phyloP scores from a whole-genome alignment of 768 basidiomycete species.

The Baorangia bicolor region DNA sequence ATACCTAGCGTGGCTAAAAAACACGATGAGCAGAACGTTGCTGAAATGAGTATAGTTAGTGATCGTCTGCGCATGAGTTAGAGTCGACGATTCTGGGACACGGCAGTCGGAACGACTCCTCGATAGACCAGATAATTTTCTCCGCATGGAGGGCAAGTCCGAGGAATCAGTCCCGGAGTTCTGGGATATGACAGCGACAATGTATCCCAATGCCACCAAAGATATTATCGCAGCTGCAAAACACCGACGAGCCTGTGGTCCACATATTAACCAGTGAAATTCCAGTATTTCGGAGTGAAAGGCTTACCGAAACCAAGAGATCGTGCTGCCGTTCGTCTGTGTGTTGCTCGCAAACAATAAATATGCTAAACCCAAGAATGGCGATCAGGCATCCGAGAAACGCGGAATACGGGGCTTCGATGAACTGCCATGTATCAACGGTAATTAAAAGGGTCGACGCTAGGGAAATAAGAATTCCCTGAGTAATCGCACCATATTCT shows the following conservation, averaged over 20 bases:
- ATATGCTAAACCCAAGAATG: constrained; percentile 8
- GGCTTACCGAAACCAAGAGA: constrained; percentile 12
- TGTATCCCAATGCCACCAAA: constrained; percentile 9
- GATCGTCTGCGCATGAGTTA: constrained; percentile 14
- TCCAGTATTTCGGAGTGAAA: not conserved
- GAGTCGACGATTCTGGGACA: constrained; percentile 22
- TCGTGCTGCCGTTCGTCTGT: constrained; percentile 3
- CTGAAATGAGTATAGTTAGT: constrained; percentile 38
- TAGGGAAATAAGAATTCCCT: constrained; percentile 18
- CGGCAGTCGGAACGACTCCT: constrained; percentile 8
- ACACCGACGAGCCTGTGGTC: constrained; percentile 5
- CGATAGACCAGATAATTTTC: not conserved
- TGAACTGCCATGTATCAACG: constrained; percentile 10
- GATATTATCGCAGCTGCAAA: not conserved
- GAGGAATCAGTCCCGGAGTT: not conserved
- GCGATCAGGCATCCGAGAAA: constrained; percentile 20
- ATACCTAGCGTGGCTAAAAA: constrained; percentile 51
- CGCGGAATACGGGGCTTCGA: constrained; percentile 7
- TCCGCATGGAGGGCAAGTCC: not conserved
- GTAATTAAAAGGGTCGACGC: constrained; percentile 9
- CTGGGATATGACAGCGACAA: not conserved
- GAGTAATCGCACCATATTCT: constrained; percentile 33
- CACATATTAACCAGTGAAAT: not conserved
- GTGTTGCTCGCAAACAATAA: not conserved
- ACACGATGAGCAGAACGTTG: constrained; percentile 45